Evolutionary conservation across 129 eudicot genomes (phyloP), one percentile per base, ranked within the genome.

Genomic region (Smallanthus sonchifolius): DNA sequence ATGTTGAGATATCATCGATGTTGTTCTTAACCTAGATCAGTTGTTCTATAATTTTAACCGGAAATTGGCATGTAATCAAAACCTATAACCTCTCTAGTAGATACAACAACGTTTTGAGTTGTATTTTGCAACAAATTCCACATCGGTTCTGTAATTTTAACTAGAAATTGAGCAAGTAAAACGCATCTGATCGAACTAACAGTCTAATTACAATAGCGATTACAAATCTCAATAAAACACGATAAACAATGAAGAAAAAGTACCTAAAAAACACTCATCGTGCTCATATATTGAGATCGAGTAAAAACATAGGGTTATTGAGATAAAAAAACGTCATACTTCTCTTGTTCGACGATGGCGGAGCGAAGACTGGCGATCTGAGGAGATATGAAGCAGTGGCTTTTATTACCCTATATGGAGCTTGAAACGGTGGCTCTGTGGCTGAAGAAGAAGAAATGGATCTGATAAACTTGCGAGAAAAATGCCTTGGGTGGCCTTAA

Each of bases 341-440:
- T n/a, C n/a, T n/a, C n/a, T n/a, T n/a, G n/a, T n/a, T n/a, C n/a
- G n/a, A n/a, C n/a, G n/a, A n/a, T n/a, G n/a, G n/a, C n/a, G n/a
- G n/a, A n/a, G n/a, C n/a, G n/a, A n/a, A n/a, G n/a, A n/a, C n/a
- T n/a, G n/a, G n/a, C n/a, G n/a, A n/a, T n/a, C n/a, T n/a, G n/a
- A n/a, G n/a, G n/a, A n/a, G n/a, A n/a, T 77, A 86, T 81, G 85
- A 83, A 2, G 88, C 83, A 2, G 88, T n/a, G n/a, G n/a, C n/a
- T n/a, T n/a, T n/a, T n/a, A n/a, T n/a, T n/a, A n/a, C n/a, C n/a
- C n/a, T n/a, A n/a, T n/a, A n/a, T n/a, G n/a, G n/a, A n/a, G n/a
- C n/a, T n/a, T n/a, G n/a, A n/a, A n/a, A 84, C 3, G 85, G 65
- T 48, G 65, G 4, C 11, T 45, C 13, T n/a, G n/a, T n/a, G n/a